These are phyloP conservation scores for Phytopythium oedochilum DNA, from an alignment of 352 stramenopile genomes.

Conservation along the genomic window DNA sequence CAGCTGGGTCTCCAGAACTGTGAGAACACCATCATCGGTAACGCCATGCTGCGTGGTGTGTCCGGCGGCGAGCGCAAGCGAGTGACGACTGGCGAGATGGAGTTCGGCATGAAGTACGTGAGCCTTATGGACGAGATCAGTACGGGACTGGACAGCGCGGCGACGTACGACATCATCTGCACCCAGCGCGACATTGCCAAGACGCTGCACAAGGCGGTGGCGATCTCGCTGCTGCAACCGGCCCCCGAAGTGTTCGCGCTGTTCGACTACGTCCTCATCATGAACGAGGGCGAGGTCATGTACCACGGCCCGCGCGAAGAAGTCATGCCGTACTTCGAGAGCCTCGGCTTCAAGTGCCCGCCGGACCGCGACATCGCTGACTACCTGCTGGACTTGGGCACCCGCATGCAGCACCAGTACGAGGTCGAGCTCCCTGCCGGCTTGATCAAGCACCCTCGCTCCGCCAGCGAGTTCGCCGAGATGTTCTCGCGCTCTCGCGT, in stretches of 20 bases:
- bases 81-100: slow-evolving; percentile 88
- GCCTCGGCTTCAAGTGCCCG: slow-evolving; percentile 29
- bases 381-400: slow-evolving; percentile 39
- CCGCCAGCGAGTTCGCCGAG: slow-evolving; percentile 26
- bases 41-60: slow-evolving; percentile 53
- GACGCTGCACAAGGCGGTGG: slow-evolving; percentile 36
- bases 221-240: slow-evolving; percentile 79
- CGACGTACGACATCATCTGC: slow-evolving; percentile 57
- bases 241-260: slow-evolving; percentile 48
- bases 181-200: slow-evolving; percentile 42
- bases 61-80: slow-evolving; percentile 89
- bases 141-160: slow-evolving; percentile 47
- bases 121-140: slow-evolving; percentile 79
- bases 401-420: slow-evolving; percentile 32
- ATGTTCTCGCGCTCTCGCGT: slow-evolving; percentile 26
- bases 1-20: slow-evolving; percentile 39
- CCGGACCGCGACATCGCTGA: slow-evolving; percentile 40
- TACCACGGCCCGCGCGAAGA: slow-evolving; percentile 32
- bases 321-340: slow-evolving; percentile 32
- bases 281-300: slow-evolving; percentile 42
- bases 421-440: slow-evolving; percentile 11
- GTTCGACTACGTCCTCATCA: slow-evolving; percentile 46
- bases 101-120: slow-evolving; percentile 75
- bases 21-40: slow-evolving; percentile 52
- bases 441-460: slow-evolving; percentile 12